These are phyloP conservation scores for Peronosclerospora sorghi DNA, from an alignment of 352 stramenopile genomes.

Conservation along the genomic window DNA sequence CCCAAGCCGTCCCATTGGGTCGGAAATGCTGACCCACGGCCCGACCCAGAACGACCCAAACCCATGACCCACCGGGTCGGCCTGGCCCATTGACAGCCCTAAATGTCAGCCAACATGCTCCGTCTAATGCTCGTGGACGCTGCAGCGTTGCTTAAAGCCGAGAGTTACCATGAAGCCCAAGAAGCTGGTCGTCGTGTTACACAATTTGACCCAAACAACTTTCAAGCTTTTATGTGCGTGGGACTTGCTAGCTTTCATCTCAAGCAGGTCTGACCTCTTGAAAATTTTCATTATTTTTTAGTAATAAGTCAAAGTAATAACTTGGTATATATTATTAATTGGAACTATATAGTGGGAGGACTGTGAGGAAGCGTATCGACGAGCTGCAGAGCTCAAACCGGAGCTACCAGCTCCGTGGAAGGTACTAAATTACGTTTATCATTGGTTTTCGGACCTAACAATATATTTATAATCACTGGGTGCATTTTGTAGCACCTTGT, in stretches of 20 bases:
- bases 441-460: neutral
- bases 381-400: slow-evolving; percentile 56
- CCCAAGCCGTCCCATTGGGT: no score
- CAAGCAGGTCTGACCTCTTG: slow-evolving; percentile 29
- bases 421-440: slow-evolving; percentile 14
- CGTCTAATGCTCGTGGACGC: slow-evolving; percentile 76
- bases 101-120: slow-evolving; percentile 57
- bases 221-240: slow-evolving; percentile 74
- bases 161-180: slow-evolving; percentile 66
- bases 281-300: neutral
- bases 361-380: slow-evolving; percentile 51
- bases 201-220: slow-evolving; percentile 73
- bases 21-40: no score
- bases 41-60: no score
- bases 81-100: no score
- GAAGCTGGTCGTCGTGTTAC: slow-evolving; percentile 52
- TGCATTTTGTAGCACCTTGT: slow-evolving; percentile 44
- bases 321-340: neutral
- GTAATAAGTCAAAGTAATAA: neutral
- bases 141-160: slow-evolving; percentile 47
- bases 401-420: slow-evolving; percentile 74
- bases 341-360: slow-evolving; percentile 42
- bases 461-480: neutral
- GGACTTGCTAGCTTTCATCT: slow-evolving; percentile 69
- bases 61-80: no score